Evolutionary conservation across 441 rosid genomes (phyloP), one percentile per base, ranked within the genome.

Genomic region (Croton setiger): DNA sequence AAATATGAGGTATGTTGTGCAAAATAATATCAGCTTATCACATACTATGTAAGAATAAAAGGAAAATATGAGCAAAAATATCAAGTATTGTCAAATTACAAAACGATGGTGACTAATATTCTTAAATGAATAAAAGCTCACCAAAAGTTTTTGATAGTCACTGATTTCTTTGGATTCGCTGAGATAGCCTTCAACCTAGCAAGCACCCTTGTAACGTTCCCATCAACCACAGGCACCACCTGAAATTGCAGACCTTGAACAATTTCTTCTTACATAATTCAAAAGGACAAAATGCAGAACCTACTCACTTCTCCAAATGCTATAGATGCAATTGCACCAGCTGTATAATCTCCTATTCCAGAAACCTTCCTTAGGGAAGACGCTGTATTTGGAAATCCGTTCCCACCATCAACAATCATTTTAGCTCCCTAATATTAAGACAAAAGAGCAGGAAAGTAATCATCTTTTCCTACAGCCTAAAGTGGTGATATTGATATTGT

Each of bases 301-400:
- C 31, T 47, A 70, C 64, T 51, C 68, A 90, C 97, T 88, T 89
- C 90, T 27, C 79, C 70, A 75, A 91, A 93, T 66, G 97, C 96
- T 78, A 93, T 91, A 8, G 98, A 91, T 72, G 96, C 97, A 62
- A 93, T 87, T 73, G 97, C 98, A 70, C 98, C 98, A 18, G 98
- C 96, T 36, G 97, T 93, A 68, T 93, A 91, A 64, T 93, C 91
- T 71, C 98, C 97, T 60, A 93, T 93, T 73, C 98, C 97, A 4
- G 88, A 90, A 82, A 93, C 84, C 81, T 93, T 89, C 74, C 72
- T 74, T 60, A 93, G 78, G 64, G 84, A 67, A 56, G 87, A 81
- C 66, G 80, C 88, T 13, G 80, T 76, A 44, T 74, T 80, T 8
- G 98, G 98, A 79, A 93, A 91, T 66, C 84, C 83, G 36, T 64